Evolutionary conservation across 805 yeast species (phyloP).

Genomic region (Wickerhamomyces hampshirensis): DNA sequence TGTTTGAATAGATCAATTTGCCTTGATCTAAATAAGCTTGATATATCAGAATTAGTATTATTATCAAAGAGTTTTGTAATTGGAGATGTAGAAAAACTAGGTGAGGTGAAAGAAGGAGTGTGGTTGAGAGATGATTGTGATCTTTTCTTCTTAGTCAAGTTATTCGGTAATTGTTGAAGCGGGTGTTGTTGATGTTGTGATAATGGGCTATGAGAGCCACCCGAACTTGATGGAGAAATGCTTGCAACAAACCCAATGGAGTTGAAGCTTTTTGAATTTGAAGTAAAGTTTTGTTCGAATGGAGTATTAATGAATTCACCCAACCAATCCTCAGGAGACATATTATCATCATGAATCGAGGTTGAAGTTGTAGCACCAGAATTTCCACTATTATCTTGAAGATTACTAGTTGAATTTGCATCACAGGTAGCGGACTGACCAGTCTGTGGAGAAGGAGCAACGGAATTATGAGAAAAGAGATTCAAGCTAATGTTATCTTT

Average conservation of each 20-base stretch:
- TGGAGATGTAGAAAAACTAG: constrained; percentile 2
- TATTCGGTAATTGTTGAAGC: neutral
- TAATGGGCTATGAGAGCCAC: constrained; percentile 8
- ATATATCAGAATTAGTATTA: constrained; percentile 37
- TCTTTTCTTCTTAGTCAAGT: neutral
- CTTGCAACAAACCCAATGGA: constrained; percentile 49
- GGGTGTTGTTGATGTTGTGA: constrained; percentile 1
- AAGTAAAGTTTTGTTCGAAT: constrained; percentile 48
- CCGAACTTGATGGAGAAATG: constrained; percentile 17
- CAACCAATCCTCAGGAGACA: constrained; percentile 54
- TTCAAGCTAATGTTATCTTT: constrained; percentile 13
- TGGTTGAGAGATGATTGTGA: neutral
- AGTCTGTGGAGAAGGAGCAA: constrained; percentile 9
- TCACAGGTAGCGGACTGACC: constrained; percentile 2
- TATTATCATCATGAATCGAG: constrained; percentile 18
- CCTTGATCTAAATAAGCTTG: constrained; percentile 57
- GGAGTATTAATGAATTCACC: constrained; percentile 67
- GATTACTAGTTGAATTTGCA: constrained; percentile 3
- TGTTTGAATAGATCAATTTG: constrained; percentile 63
- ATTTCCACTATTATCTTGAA: constrained; percentile 2
- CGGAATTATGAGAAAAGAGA: constrained; percentile 15
- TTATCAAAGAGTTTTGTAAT: neutral
- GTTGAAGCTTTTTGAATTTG: constrained; percentile 40
- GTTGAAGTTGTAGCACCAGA: constrained; percentile 15
- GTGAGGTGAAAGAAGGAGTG: neutral